Evolutionary conservation across 306 rosid species (phyloP), one percentile per base, ranked within the genome.

Genomic region (Ormosia semicastrata): DNA sequence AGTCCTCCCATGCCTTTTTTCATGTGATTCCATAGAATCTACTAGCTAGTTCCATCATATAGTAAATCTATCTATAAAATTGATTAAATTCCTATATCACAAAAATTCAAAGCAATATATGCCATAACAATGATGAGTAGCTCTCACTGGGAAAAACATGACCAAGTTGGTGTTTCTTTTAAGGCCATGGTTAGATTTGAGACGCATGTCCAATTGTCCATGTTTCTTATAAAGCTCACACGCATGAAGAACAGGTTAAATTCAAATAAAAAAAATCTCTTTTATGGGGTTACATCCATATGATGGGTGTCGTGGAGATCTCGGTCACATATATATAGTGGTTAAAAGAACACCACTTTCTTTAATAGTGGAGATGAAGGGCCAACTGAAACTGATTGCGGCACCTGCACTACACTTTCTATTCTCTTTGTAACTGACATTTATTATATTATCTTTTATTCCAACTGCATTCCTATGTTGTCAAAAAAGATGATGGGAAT

Each of bases 371-470:
- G 70, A 72, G 70, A 60, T 80, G 79, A 59, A 24, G 5, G 73
- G 84, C 78, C 77, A 80, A 52, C 36, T 81, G 74, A 84, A 67
- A 62, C 71, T 33, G 78, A 81, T 78, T 84, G 84, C 79, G 69
- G 77, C 85, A 78, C 17, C 30, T 69, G 79, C 86, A 77, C 80
- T 73, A 41, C 70, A 59, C 71, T 87, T 77, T 64, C 64, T 81
- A 77, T 32, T 74, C 72, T 68, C 79, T 74, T 85, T 78, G 73
- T 69, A 85, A 87, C 85, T 82, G 43, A 57, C 74, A 78, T 85
- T 85, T 78, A 75, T 82, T 82, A 87, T 52, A 87, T 82, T 85
- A 87, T 85, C 90, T 82, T 44, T 36, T 3, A 46, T 52, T 53
- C 62, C 71, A 62, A 84, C 59, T 78, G 68, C 70, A 46, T 82